Percentiles rank a stretch among this genome's conserved stretches.
phyloP scores from a whole-genome alignment of 371 early-diverging fungal species.

The Lichtheimia ramosa region DNA sequence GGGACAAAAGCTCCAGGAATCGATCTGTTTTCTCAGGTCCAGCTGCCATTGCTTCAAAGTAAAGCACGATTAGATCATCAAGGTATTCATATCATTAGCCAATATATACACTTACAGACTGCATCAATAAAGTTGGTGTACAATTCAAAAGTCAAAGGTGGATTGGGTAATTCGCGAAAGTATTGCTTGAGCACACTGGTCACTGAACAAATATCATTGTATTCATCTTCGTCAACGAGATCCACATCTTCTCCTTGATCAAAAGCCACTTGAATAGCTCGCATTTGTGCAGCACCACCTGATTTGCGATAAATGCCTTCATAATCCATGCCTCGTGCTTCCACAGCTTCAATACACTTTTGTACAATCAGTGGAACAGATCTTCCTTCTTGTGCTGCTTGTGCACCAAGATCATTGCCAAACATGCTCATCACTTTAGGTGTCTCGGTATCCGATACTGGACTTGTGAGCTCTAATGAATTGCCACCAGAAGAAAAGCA shows the following conservation, averaged over 20 bases:
- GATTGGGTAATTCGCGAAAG: slow-evolving; percentile 89
- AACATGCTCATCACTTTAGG: slow-evolving; percentile 23
- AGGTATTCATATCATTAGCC: slow-evolving; percentile 7
- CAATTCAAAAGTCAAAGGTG: slow-evolving; percentile 81
- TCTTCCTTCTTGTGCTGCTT: slow-evolving; percentile 30
- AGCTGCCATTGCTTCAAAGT: slow-evolving; percentile 12
- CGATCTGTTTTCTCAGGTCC: slow-evolving; percentile 25
- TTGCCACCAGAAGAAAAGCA: slow-evolving; percentile 21
- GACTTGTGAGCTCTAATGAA: slow-evolving; percentile 16
- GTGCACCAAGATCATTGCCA: slow-evolving; percentile 31
- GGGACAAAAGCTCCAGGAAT: slow-evolving; percentile 20
- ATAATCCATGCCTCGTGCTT: slow-evolving; percentile 70
- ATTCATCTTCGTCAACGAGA: slow-evolving; percentile 49
- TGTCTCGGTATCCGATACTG: slow-evolving; percentile 2
- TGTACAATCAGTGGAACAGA: slow-evolving; percentile 74
- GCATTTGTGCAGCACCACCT: slow-evolving; percentile 83
- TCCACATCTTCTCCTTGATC: slow-evolving; percentile 53
- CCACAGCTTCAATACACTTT: slow-evolving; percentile 81
- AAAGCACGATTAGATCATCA: slow-evolving; percentile 11
- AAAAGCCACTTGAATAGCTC: slow-evolving; percentile 56
- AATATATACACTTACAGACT: slow-evolving; percentile 65
- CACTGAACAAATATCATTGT: slow-evolving; percentile 72
- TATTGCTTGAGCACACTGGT: slow-evolving; percentile 97
- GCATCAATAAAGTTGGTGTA: slow-evolving; percentile 78
- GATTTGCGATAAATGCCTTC: slow-evolving; percentile 95